These are phyloP conservation scores for Dioszegia aurantiaca DNA, from an alignment of 768 basidiomycete species.

Conservation along the genomic window DNA sequence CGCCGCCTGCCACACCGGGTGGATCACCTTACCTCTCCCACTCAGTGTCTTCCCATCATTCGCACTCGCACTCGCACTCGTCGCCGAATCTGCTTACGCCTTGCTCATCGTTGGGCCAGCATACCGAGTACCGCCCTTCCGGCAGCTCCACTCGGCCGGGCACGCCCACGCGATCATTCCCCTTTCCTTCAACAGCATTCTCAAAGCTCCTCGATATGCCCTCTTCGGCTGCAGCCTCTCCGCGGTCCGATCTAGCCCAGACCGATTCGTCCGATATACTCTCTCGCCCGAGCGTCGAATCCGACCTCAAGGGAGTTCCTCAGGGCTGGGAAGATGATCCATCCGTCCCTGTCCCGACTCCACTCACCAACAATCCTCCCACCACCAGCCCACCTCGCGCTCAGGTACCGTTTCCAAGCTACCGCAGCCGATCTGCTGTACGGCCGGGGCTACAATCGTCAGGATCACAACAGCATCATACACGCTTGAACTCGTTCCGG, in stretches of 20 bases:
- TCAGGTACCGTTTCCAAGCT: neutral
- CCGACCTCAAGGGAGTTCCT: constrained; percentile 26
- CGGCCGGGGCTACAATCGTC: neutral
- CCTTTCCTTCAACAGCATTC: neutral
- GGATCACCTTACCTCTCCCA: neutral
- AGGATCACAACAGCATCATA: neutral
- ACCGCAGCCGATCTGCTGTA: neutral
- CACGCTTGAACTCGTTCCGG: constrained; percentile 5
- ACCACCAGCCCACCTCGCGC: neutral
- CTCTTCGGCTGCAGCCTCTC: neutral
- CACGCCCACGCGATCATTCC: too few species aligned
- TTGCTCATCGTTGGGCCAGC: neutral
- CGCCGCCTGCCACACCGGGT: neutral
- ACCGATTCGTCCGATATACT: neutral
- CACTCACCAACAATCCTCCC: neutral
- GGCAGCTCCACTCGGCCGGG: too few species aligned
- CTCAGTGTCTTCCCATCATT: neutral
- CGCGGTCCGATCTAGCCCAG: neutral
- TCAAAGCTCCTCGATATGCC: too few species aligned
- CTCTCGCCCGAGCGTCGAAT: constrained; percentile 18
- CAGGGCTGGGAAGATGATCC: constrained; percentile 37
- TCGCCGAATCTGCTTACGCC: neutral
- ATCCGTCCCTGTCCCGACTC: constrained; percentile 1
- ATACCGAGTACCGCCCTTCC: neutral
- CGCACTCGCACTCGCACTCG: neutral